phyloP scores from a whole-genome alignment of 192 early-diverging fungal genomes.

The Geosiphon pyriformis region DNA sequence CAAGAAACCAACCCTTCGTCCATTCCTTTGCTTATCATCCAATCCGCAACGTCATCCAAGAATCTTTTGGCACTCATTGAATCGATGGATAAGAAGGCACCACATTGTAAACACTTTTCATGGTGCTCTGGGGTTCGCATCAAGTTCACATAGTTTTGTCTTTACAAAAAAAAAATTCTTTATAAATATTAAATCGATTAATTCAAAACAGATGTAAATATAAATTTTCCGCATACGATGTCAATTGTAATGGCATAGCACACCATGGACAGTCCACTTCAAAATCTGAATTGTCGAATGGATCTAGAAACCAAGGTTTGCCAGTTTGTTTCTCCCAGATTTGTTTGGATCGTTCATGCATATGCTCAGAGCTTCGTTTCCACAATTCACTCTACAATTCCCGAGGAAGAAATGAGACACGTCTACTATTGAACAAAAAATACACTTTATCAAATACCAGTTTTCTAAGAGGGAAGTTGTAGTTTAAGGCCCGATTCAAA shows the following conservation, averaged over 20 bases:
- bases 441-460: not conserved
- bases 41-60: constrained; percentile 12
- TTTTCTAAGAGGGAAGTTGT: not conserved
- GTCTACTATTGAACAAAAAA: not conserved
- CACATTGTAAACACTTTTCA: constrained; percentile 4
- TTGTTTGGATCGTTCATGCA: not conserved
- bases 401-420: not conserved
- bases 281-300: constrained; percentile 15
- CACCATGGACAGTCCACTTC: constrained; percentile 12
- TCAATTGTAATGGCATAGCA: not conserved
- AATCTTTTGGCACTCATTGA: constrained; percentile 9
- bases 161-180: not conserved
- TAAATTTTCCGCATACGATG: not conserved
- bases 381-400: not conserved
- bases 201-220: not conserved
- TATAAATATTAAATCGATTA: not conserved
- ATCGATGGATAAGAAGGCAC: not conserved
- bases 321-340: constrained; percentile 11
- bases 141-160: constrained; percentile 7
- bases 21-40: not conserved
- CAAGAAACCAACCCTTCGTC: not conserved
- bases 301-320: constrained; percentile 20
- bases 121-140: not conserved
- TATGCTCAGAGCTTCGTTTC: not conserved
- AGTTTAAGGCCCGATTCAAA: not conserved